Evolutionary conservation across 805 yeast species (phyloP), one percentile per base, ranked within the genome.

Genomic region (Kodamaea fukazawae): DNA sequence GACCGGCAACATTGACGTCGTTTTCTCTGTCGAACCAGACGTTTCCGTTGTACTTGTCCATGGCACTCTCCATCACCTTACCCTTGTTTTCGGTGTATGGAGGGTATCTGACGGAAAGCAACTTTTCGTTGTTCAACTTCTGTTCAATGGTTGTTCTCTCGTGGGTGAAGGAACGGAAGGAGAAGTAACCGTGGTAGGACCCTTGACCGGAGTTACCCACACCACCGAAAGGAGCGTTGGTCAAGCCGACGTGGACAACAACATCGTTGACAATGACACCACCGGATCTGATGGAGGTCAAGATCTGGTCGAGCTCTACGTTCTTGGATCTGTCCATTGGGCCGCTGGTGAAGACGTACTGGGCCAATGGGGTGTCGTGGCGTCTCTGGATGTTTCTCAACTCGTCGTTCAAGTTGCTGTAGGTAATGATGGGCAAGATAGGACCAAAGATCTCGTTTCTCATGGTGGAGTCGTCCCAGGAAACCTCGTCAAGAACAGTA

Each of bases 151-250:
- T 67, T 0, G 89, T 75, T 51, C 95, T 75, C 55, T 76, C 77
- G 58, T 86, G 95, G 2, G 88, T 75, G 55, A 90, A 90, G n/a
- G 84, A 70, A 23, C 60, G 50, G 61, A 54, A 70, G 7, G 89
- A 83, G 56, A 64, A 71, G 45, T 61, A 63, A 3, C 96, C 96
- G 56, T 89, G 96, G 62, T 88, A 89, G 25, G 73, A 64, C 8
- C 97, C 97, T 42, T 69, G 66, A 1, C 98, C 98, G 0, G 96
- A 86, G 11, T 57, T 57, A 10, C 97, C 96, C 41, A 90, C 65
- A 16, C 98, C 98, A 25, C 98, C 98, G 62, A 90, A 91, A 17
- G 97, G 97, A 3, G 86, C 77, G 35, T 72, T 71, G 5, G 70
- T 43, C 38, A 84, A 70, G 1, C 79, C 90, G 31, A 78, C 87